A percentile compares a stretch with the other conserved stretches of the same genome.
Conservation (phyloP, 805 yeast genomes). For the Lipomyces anomalus region DNA sequence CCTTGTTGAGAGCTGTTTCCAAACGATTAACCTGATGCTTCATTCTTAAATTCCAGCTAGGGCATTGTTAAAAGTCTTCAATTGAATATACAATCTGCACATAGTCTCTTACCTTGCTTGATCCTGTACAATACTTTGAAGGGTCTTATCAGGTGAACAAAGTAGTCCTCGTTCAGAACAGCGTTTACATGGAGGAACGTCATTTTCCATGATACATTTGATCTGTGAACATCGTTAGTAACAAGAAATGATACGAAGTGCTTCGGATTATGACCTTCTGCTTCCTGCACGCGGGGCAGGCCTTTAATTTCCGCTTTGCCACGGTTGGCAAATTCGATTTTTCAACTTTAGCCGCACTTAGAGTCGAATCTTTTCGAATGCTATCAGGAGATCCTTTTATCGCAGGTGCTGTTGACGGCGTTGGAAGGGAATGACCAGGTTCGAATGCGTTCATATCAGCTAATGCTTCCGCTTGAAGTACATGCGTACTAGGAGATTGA, state of each 20-base stretch:
- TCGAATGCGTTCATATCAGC: no score
- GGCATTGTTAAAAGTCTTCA: background rate
- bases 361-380: background rate
- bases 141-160: slow-evolving; percentile 13
- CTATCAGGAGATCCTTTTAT: background rate
- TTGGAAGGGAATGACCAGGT: no score
- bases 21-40: slow-evolving; percentile 5
- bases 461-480: background rate
- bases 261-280: slow-evolving; percentile 8
- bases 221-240: slow-evolving; percentile 2
- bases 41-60: slow-evolving; percentile 14
- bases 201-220: slow-evolving; percentile 20
- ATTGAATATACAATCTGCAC: background rate
- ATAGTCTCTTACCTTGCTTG: slow-evolving; percentile 6
- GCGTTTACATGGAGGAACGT: slow-evolving; percentile 16
- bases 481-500: background rate
- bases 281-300: slow-evolving; percentile 20
- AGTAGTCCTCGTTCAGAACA: slow-evolving; percentile 13
- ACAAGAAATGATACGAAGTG: background rate
- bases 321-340: background rate
- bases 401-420: background rate
- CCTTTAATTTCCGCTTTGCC: slow-evolving; percentile 11
- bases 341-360: background rate
- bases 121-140: slow-evolving; percentile 8
- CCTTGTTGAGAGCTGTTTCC: slow-evolving; percentile 14